Percentiles rank a stretch among this genome's conserved stretches.
phyloP scores from a whole-genome alignment of 1,139 yeast species.

The Magnusiomyces ingens region DNA sequence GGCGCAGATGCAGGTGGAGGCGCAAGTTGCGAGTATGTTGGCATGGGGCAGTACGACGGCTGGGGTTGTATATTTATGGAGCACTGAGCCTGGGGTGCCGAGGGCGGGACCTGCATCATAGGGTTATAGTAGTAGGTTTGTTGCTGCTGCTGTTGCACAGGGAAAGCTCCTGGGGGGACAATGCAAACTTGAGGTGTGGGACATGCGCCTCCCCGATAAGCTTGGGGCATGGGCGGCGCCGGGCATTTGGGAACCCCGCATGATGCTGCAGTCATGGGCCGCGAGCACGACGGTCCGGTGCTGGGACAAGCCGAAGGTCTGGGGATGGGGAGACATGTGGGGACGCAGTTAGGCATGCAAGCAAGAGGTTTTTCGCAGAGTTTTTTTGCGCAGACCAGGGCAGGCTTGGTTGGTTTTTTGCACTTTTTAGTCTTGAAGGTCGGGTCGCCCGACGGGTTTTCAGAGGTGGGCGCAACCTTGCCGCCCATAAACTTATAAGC shows the following conservation, averaged over 20 bases:
- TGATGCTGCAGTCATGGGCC: neutral
- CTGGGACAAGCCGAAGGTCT: neutral
- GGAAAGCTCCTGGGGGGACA: neutral
- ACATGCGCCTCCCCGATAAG: neutral
- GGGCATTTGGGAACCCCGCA: neutral
- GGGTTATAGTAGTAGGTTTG: neutral
- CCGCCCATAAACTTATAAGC: slow-evolving; percentile 1
- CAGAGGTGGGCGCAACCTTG: slow-evolving; percentile 1
- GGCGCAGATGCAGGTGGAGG: too few relatives aligned
- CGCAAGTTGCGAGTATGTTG: too few relatives aligned
- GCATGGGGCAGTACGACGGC: too few relatives aligned
- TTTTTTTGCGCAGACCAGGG: too few relatives aligned
- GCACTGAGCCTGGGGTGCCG: too few relatives aligned
- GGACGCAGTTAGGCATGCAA: neutral
- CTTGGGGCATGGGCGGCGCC: neutral
- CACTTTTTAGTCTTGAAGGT: neutral
- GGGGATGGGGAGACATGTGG: neutral
- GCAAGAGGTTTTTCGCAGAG: neutral
- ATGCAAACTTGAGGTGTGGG: neutral
- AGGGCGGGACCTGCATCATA: too few relatives aligned
- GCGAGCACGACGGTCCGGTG: neutral
- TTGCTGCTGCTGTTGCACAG: neutral
- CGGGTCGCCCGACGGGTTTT: slow-evolving; percentile 5
- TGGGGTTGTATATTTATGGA: too few relatives aligned
- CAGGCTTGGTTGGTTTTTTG: neutral